Base-by-base conservation (phyloP, 2,329 filamentous ascomycete genomes). In the Hypoxylon sp. region DNA sequence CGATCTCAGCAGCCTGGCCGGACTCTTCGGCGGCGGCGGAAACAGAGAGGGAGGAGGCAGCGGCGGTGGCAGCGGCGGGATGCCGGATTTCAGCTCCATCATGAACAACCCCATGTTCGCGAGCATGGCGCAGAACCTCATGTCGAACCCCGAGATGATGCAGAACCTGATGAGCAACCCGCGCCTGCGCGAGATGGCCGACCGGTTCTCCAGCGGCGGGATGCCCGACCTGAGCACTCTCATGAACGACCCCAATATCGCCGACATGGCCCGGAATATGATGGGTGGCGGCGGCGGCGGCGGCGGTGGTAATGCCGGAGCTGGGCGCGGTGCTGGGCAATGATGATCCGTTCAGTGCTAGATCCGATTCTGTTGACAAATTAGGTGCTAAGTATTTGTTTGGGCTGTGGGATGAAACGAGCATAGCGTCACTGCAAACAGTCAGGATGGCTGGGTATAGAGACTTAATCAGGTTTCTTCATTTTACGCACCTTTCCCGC, bases 51-150 rank as follows among this genome's bases (percentile, higher is more conserved):
- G 85, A 19, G 90, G 85, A 24, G 89, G 82, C 27, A 88, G 82
- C 24, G 24, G 24, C 8, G 90, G 88, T 5, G 24, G 24, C 8
- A 90, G 88, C 4, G 90, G 87, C 19, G 89, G 84, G 6, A 91
- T 97, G 92, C 94, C 94, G 11, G 95, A 98, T 80, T 85, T 99
- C 24, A 83, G 89, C 71, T 88, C 89, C 70, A 90, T 99, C 80
- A 97, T 98, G 94, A 94, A 86, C 85, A 99, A 98, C 84, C 96
- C 96, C 62, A 98, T 98, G 96, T 97, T 99, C 83, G 89, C 94
- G 55, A 92, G 88, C 83, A 98, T 98, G 94, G 96, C 96, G 3
- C 93, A 98, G 85, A 97, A 93, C 81, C 82, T 99, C 61, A 98
- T 98, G 96, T 93, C 90, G 82, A 98, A 99, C 83, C 96, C 96